Base-by-base conservation (phyloP, 768 basidiomycete genomes). In the Lactarius trivialis region DNA sequence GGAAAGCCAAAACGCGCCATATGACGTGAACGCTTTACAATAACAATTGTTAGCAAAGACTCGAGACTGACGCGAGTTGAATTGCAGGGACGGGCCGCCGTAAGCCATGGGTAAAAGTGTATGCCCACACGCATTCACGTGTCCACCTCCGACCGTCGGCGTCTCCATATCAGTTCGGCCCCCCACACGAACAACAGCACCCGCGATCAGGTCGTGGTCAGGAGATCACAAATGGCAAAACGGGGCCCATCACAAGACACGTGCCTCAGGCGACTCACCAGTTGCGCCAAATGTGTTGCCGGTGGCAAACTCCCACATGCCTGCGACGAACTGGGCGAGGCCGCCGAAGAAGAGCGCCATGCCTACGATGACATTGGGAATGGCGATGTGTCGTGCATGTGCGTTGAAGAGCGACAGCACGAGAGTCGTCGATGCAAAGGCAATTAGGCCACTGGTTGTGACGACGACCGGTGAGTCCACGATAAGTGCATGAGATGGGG, bases 1-100 rank as follows among this genome's bases (percentile, higher is more conserved):
- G 5, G 91, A 91, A 76, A 93, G 76, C 91, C 91, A 94, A 79
- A 93, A 94, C 2, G 85, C 88, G 26, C 92, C 92, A 64, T 88
- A 94, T 1, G 86, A 87, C 0, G 83, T 78, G 79, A 93, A 93
- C 0, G 90, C 91, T 87, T 65, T 30, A 19, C 41, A 43, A 28
- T 7, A 52, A 33, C 2, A 49, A 17, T 12, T 21, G 45, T 48
- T 14, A 48, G 45, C 45, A 48, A 11, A 11, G 12, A 14, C 8
- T 45, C 9, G 21, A 45, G 34, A 21, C 12, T 43, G 3, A 43
- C 8, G n/a, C 11, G 9, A 43, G 41, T n/a, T n/a, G 19, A n/a
- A 21, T 0, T 3, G 50, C 7, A 3, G 30, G 3, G 51, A 19
- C 51, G 51, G 51, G 28, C 51, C 51, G 30, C 51, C 28, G 7